Evolutionary conservation across 306 rosid species (phyloP), one percentile per base, ranked within the genome.

Genomic region (Citrullus amarus): DNA sequence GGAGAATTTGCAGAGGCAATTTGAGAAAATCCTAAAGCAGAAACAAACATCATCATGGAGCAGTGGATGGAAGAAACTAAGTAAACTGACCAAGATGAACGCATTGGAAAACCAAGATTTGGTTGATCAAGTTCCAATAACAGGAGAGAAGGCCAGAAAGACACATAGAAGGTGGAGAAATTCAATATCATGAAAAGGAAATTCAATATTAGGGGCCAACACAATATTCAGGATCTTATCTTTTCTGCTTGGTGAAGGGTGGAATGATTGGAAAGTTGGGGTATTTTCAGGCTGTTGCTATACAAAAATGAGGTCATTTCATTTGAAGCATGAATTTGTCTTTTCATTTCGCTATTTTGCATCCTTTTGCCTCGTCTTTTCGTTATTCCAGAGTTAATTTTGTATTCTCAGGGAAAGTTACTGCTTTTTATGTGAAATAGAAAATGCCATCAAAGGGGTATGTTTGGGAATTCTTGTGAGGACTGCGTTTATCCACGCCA

Each of bases 11-110:
- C 99, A 92, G 89, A 87, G 91, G 74, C 99, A 96, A 80, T 91
- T 92, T 79, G 99, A 96, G 76, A 92, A 90, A 87, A 80, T 88
- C 88, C 10, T 85, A 8, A 96, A 96, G 91, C 97, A 88, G 81
- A 96, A 96, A 76, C 96, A 92, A 7, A 80, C 87, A 72, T 96
- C 98, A 46, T 87, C 97, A 61, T 96, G 99, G 99, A 93, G 90
- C 75, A 92, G 89, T 83, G 99, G 99, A 12, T 96, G 99, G 99
- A 96, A 92, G 90, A 96, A 96, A 75, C 86, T 96, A 28, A 87
- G 97, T 90, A 96, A 91, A 81, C 85, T 96, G 68, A 83, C 93
- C 5, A 96, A 90, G 85, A 90, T 82, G 77, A 55, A 86, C 7
- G 57, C 57, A 70, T 41, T 82, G 10, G 98, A 90, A 78, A 88